Percentiles rank a stretch among this genome's conserved stretches.
phyloP scores from a whole-genome alignment of 495 filamentous ascomycete species.

The Talaromyces trachyspermus region DNA sequence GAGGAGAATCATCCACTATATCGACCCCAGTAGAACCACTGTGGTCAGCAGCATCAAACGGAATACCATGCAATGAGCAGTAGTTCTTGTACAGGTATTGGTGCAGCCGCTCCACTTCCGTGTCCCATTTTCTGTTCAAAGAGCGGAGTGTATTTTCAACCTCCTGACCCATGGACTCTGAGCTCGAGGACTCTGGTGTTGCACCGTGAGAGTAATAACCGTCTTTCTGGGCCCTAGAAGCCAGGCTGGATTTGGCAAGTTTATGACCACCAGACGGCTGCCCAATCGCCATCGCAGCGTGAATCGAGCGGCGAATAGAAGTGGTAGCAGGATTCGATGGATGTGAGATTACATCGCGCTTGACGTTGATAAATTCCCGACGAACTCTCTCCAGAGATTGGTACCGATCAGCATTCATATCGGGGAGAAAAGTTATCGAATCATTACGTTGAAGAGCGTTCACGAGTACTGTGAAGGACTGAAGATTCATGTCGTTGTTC shows the following conservation, averaged over 20 bases:
- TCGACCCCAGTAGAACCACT: neutral
- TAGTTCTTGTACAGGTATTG: slow-evolving; percentile 57
- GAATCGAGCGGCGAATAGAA: slow-evolving; percentile 40
- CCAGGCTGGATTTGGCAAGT: slow-evolving; percentile 21
- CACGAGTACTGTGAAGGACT: slow-evolving; percentile 70
- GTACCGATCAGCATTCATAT: slow-evolving; percentile 55
- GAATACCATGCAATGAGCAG: slow-evolving; percentile 42
- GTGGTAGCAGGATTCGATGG: slow-evolving; percentile 27
- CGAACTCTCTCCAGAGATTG: slow-evolving; percentile 57
- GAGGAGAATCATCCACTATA: neutral
- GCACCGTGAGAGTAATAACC: slow-evolving; percentile 9
- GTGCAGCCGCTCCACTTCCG: slow-evolving; percentile 47
- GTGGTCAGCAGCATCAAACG: neutral
- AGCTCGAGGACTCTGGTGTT: slow-evolving; percentile 14
- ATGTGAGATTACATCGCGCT: slow-evolving; percentile 25
- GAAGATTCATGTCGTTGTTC: slow-evolving; percentile 69
- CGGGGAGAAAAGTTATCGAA: slow-evolving; percentile 56
- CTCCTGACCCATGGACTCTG: slow-evolving; percentile 38
- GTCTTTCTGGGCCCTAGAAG: slow-evolving; percentile 11
- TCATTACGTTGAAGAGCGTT: slow-evolving; percentile 64
- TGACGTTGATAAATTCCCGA: slow-evolving; percentile 48
- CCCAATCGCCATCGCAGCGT: slow-evolving; percentile 31
- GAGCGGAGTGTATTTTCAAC: slow-evolving; percentile 46
- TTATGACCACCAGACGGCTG: slow-evolving; percentile 25
- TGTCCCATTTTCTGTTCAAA: slow-evolving; percentile 56